phyloP scores from a whole-genome alignment of 108 stramenopile species.

The Skeletonema marinoi region DNA sequence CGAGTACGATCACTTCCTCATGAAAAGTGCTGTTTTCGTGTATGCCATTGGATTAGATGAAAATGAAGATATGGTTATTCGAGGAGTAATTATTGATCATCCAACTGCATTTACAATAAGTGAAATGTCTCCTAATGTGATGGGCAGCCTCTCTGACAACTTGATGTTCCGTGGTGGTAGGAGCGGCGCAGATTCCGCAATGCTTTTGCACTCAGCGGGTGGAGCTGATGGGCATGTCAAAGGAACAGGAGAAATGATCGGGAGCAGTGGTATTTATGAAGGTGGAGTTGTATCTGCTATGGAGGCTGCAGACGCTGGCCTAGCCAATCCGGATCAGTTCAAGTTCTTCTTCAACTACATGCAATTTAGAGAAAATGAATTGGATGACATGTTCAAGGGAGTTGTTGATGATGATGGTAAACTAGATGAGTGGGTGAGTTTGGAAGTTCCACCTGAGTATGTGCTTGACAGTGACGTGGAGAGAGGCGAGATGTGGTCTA shows the following conservation, averaged over 20 bases:
- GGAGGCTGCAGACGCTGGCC: conserved; percentile 45
- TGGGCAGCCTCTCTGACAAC: conserved; percentile 52
- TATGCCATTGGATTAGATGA: conserved; percentile 79
- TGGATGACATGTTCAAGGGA: conserved; percentile 71
- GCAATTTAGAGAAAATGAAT: conserved; percentile 73
- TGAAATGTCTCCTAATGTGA: conserved; percentile 68
- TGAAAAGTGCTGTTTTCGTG: conserved; percentile 75
- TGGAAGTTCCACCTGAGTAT: conserved; percentile 76
- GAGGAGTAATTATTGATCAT: conserved; percentile 84
- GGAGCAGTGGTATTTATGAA: conserved; percentile 71
- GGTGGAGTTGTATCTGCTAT: conserved; percentile 68
- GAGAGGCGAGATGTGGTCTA: conserved; percentile 73
- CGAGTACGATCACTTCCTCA: conserved; percentile 80
- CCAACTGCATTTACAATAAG: conserved; percentile 82
- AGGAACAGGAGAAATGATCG: conserved; percentile 58
- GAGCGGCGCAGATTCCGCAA: conserved; percentile 59
- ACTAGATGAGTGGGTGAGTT: conserved; percentile 70
- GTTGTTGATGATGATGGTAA: conserved; percentile 51
- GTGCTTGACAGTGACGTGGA: conserved; percentile 64
- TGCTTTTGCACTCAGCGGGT: conserved; percentile 70
- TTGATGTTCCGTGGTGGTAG: conserved; percentile 76
- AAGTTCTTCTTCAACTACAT: conserved; percentile 87
- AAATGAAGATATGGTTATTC: conserved; percentile 69
- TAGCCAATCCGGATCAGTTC: conserved; percentile 49
- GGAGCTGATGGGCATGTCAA: conserved; percentile 42